Evolutionary conservation across 2,329 filamentous ascomycete genomes (phyloP), one percentile per base, ranked within the genome.

Genomic region (Fusarium praegraminearum): DNA sequence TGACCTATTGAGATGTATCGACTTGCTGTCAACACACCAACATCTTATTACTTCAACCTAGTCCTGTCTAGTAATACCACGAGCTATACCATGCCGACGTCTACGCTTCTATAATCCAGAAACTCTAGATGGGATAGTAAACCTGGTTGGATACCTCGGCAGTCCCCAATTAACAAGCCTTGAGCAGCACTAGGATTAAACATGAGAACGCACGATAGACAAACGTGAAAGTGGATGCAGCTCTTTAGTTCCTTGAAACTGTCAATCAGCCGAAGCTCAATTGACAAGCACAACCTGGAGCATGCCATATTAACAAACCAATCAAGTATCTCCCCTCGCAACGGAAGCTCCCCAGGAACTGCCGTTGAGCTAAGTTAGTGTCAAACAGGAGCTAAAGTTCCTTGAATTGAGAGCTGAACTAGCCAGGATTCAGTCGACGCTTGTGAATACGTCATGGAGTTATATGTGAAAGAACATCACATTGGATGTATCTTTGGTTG

Each of bases 271-370:
- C 63, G 52, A 57, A 46, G 35, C 35, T 32, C 11, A 30, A 32
- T 32, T 44, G 36, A 47, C 28, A 57, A 30, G 18, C 16, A 44
- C 41, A 44, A n/a, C 22, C 16, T 24, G 4, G 7, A 18, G 22
- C 22, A 26, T 44, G 15, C 2, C 22, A 44, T 16, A 26, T 26
- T 11, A 11, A 26, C 41, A 26, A 44, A 0, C 41, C 41, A 44
- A 44, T 44, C 22, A 22, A 22, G 1, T 10, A 32, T 51, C 1
- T 5, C 5, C 18, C 5, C 9, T 40, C 50, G 53, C 30, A 64
- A 22, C 36, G 60, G 59, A 64, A 49, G 46, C 58, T 56, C 47
- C 61, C 60, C 57, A 70, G 67, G 62, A 20, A 67, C 67, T 67
- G 50, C 57, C 57, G 50, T 70, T 62, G 16, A 30, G 18, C 53